Base-by-base conservation (phyloP, 495 filamentous ascomycete genomes). In the Gamarada debralockiae region DNA sequence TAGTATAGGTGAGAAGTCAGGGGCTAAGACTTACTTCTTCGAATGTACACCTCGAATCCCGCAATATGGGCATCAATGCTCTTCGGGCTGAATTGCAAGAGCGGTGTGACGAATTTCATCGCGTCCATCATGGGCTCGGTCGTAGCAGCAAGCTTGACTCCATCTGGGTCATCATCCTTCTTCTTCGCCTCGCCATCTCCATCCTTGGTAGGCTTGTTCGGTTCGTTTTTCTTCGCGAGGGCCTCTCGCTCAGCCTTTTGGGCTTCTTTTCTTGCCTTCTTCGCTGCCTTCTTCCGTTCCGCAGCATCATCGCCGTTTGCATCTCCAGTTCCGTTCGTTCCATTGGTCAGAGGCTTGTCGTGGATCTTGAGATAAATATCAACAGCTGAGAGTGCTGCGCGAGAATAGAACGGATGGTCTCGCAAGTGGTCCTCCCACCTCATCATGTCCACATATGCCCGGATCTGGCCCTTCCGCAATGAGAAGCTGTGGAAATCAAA, bases 401-500 rank as follows among this genome's bases (percentile, higher is more conserved):
- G 77, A 6, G 86, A 79, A 69, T 88, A 99, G 75, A 95, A 96
- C 7, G 93, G 92, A 63, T 99, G 93, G 53, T 92, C 87, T 21
- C 92, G 82, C 29, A 97, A 69, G 49, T 79, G 77, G 59, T 99
- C 92, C 62, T 97, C 92, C 93, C 93, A 99, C 53, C 88, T 82
- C 21, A 97, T 74, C 90, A 97, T 96, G 56, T 96, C 90, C 17
- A 97, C 74, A 63, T 99, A 99, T 0, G 95, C 89, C 41, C 93
- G 75, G 53, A 97, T 87, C 75, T 95, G 92, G 5, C 95, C 93
- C 69, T 97, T 97, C 9, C 92, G 78, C 6, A 97, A 74, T 7
- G 92, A 97, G 71, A 97, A 99, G 67, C 82, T 88, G 72, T 99
- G 93, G 76, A 99, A 99, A 65, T 99, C 93, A 61, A 96, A 97